phyloP scores from a whole-genome alignment of 2,329 filamentous ascomycete genomes.

The Aureobasidium lini region DNA sequence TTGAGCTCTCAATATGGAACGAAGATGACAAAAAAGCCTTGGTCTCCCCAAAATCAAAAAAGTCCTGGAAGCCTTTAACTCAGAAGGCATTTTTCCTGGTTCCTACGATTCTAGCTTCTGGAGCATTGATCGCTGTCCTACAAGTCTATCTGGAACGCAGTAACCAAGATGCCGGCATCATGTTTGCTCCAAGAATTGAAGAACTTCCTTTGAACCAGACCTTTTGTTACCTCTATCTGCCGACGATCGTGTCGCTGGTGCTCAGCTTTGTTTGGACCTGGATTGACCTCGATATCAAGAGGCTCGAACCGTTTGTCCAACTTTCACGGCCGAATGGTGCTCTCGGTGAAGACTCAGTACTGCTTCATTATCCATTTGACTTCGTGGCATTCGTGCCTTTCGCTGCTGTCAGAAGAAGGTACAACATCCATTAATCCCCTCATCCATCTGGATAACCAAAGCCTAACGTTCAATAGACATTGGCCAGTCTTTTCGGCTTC shows the following conservation, averaged over 20 bases:
- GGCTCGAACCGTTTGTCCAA: slow-evolving; percentile 55
- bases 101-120: slow-evolving; percentile 17
- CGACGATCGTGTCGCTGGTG: slow-evolving; percentile 47
- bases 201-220: slow-evolving; percentile 31
- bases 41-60: neutral
- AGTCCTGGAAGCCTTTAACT: neutral
- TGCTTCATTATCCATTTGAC: slow-evolving; percentile 49
- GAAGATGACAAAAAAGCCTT: neutral
- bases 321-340: slow-evolving; percentile 43
- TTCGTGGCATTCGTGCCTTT: slow-evolving; percentile 39
- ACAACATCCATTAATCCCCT: neutral
- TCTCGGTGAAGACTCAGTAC: slow-evolving; percentile 37
- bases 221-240: slow-evolving; percentile 44
- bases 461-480: slow-evolving; percentile 23
- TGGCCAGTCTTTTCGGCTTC: slow-evolving; percentile 47
- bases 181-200: slow-evolving; percentile 30
- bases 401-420: slow-evolving; percentile 11
- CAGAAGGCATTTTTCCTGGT: slow-evolving; percentile 6
- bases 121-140: slow-evolving; percentile 35
- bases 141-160: slow-evolving; percentile 40
- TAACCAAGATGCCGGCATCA: slow-evolving; percentile 34
- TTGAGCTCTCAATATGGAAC: neutral
- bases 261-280: slow-evolving; percentile 53
- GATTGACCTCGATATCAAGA: slow-evolving; percentile 52
- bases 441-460: too few relatives aligned